Evolutionary conservation across 331 rosid genomes (phyloP).

Genomic region (Spiraea crenata): DNA sequence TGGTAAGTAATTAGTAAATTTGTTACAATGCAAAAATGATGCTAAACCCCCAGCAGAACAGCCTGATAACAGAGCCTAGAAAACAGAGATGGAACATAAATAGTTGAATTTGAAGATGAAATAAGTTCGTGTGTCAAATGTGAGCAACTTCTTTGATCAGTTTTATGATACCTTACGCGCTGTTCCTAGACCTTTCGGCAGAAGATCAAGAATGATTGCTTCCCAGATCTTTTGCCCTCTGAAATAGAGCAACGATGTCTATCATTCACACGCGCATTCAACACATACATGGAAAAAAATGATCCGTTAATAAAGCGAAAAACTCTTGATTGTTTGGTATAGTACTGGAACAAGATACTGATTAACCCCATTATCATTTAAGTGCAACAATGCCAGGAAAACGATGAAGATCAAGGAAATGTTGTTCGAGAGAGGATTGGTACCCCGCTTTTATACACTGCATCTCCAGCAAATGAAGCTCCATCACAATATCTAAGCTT

Average conservation of each 20-base stretch:
- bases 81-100: constrained; percentile 9
- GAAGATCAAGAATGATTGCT: constrained; percentile 82
- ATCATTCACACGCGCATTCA: constrained; percentile 29
- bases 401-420: too few species aligned
- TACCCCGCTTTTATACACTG: constrained; percentile 55
- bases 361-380: background rate
- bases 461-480: constrained; percentile 87
- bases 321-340: background rate
- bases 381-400: too few species aligned
- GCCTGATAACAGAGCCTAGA: constrained; percentile 78
- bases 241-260: constrained; percentile 83
- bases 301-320: background rate
- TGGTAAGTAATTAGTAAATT: constrained; percentile 65
- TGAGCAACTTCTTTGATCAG: background rate
- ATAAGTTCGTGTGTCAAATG: background rate
- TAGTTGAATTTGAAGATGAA: background rate
- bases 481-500: constrained; percentile 96
- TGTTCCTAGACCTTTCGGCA: constrained; percentile 70
- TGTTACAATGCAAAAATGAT: constrained; percentile 79
- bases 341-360: background rate
- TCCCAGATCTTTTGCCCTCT: constrained; percentile 96
- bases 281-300: constrained; percentile 8
- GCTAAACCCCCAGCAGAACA: constrained; percentile 98
- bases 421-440: background rate
- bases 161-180: constrained; percentile 55